Conservation (phyloP, 352 stramenopile genomes). For the Thalassiosira hispida region DNA sequence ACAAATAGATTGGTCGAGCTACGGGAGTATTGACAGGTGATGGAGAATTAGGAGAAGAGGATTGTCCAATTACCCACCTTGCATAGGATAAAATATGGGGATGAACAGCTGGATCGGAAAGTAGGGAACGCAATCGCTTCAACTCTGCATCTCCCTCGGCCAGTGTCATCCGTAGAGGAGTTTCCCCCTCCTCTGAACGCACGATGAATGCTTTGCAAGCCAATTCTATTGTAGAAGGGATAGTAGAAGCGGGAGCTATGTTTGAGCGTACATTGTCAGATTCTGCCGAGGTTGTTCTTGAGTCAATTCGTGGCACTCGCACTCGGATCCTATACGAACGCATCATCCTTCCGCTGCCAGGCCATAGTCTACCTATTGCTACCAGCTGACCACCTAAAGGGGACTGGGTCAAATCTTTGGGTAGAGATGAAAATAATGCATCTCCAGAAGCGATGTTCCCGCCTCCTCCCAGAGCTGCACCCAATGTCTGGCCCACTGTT, state of each 20-base stretch:
- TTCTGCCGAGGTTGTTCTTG: neutral
- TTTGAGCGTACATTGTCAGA: neutral
- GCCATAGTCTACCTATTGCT: constrained; percentile 47
- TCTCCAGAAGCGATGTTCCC: constrained; percentile 21
- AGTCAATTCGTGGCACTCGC: constrained; percentile 38
- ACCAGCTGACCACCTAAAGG: constrained; percentile 31
- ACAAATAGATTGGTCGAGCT: constrained; percentile 86
- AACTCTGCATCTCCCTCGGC: constrained; percentile 50
- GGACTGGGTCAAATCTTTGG: constrained; percentile 34
- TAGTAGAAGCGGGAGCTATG: neutral
- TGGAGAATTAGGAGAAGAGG: constrained; percentile 13
- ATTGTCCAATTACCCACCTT: constrained; percentile 44
- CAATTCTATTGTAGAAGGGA: constrained; percentile 43
- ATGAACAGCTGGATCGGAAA: constrained; percentile 41
- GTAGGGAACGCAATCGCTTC: constrained; percentile 36
- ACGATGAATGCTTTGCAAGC: constrained; percentile 55
- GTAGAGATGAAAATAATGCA: constrained; percentile 30
- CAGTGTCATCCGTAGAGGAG: constrained; percentile 21
- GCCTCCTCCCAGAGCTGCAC: constrained; percentile 7
- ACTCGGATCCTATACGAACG: constrained; percentile 49
- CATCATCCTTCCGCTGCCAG: constrained; percentile 78
- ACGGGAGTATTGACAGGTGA: constrained; percentile 19
- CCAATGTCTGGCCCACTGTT: constrained; percentile 15
- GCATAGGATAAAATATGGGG: constrained; percentile 46
- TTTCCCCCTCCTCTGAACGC: constrained; percentile 33